phyloP scores from a whole-genome alignment of 441 rosid species.

The Erodium chrysanthum region DNA sequence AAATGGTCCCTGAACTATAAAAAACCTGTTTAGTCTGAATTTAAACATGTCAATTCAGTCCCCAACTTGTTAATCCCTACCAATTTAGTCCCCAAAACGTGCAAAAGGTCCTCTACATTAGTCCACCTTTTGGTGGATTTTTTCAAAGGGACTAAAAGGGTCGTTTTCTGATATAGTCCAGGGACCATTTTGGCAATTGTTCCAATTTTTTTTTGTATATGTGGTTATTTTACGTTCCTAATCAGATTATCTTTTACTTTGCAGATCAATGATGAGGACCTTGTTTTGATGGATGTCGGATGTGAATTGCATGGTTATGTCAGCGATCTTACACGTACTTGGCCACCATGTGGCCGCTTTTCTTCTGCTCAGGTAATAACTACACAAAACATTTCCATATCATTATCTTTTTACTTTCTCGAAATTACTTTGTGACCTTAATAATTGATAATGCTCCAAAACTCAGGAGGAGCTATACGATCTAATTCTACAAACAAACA shows the following conservation, averaged over 20 bases:
- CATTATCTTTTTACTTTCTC: background rate
- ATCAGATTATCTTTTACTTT: conserved; percentile 10
- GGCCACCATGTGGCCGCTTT: conserved; percentile 88
- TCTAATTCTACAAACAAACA: conserved; percentile 78
- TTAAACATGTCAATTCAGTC: no score
- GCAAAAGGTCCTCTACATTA: background rate
- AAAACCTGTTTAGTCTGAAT: no score
- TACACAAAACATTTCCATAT: background rate
- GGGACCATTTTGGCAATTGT: background rate
- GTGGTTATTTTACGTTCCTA: background rate
- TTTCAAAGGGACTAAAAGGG: background rate
- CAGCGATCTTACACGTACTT: conserved; percentile 93
- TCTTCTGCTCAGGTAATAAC: conserved; percentile 52
- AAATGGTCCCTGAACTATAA: background rate
- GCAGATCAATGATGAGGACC: conserved; percentile 73
- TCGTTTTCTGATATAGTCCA: background rate
- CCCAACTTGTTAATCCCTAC: background rate
- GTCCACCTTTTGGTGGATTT: background rate
- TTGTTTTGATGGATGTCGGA: conserved; percentile 94
- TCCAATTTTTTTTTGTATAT: background rate
- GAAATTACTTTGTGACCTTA: background rate
- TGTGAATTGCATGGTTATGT: conserved; percentile 92
- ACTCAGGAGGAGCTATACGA: conserved; percentile 73
- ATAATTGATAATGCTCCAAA: background rate
- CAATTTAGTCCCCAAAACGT: background rate